Evolutionary conservation across 108 stramenopile genomes (phyloP).

Genomic region (Stephanodiscus minutulus): DNA sequence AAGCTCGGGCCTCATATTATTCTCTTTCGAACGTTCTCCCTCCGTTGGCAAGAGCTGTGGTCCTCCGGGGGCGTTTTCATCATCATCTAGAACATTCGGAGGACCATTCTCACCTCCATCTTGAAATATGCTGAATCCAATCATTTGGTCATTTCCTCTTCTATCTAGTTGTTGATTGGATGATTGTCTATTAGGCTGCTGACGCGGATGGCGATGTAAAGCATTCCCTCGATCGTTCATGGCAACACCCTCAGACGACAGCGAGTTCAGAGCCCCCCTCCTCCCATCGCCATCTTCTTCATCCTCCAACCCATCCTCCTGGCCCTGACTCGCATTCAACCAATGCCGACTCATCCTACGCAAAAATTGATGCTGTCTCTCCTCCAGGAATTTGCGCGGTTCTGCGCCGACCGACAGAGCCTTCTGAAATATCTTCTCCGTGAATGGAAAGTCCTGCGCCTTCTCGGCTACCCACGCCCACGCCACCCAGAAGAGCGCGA

Average conservation of each 20-base stretch:
- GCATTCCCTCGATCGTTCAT: constrained; percentile 52
- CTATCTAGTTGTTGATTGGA: not conserved
- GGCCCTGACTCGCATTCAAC: constrained; percentile 56
- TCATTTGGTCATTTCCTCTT: constrained; percentile 17
- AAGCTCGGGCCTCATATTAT: constrained; percentile 59
- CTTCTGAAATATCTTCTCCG: constrained; percentile 59
- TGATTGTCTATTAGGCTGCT: constrained; percentile 12
- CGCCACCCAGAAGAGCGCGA: constrained; percentile 66
- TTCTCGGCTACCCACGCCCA: constrained; percentile 61
- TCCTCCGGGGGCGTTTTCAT: constrained; percentile 23
- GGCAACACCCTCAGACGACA: constrained; percentile 50
- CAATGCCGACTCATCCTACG: constrained; percentile 82
- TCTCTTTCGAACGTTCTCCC: constrained; percentile 74
- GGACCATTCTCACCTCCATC: constrained; percentile 45
- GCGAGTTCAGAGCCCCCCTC: constrained; percentile 58
- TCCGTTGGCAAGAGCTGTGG: constrained; percentile 48
- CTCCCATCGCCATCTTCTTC: constrained; percentile 50
- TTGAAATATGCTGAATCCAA: constrained; percentile 65
- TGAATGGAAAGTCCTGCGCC: constrained; percentile 43
- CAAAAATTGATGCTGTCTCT: constrained; percentile 80
- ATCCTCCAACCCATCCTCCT: constrained; percentile 41
- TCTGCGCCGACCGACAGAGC: constrained; percentile 70
- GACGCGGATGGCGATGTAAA: constrained; percentile 9
- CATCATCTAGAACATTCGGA: constrained; percentile 31
- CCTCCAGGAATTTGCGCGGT: constrained; percentile 65